Base-by-base conservation (phyloP, 768 basidiomycete genomes). In the Zangia roseola region DNA sequence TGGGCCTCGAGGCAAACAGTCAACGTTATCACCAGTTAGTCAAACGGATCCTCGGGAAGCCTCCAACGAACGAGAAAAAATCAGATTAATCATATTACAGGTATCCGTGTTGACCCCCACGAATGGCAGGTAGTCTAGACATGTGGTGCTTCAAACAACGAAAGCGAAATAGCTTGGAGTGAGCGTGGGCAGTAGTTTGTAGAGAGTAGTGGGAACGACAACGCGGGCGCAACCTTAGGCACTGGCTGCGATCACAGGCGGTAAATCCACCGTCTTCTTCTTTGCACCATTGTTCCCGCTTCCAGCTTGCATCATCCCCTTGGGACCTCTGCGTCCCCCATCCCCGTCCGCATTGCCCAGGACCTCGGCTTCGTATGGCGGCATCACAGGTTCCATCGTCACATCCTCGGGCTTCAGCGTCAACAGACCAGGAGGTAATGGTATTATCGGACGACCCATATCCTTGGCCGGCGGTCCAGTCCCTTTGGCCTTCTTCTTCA, bases 401-500 rank as follows among this genome's bases (percentile, higher is more conserved):
- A 57, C 45, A 14, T 64, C 57, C 10, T 55, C 56, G 3, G 54
- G 55, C 47, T 59, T 57, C 21, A 62, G 40, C 21, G 46, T 42
- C 21, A 64, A 40, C 33, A 65, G 20, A 8, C 55, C 52, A 12
- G 49, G n/a, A 0, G 56, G 61, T 40, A 61, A 45, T 25, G 65
- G 54, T n/a, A 52, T 21, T n/a, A 43, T 30, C 28, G 51, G 19
- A 28, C 47, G 47, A 23, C 59, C 16, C 49, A 41, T 49, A 47
- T 52, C 65, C 59, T 63, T 63, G 21, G 56, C 49, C 9, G 57
- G 58, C 23, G 46, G 58, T 54, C 48, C 61, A 28, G 45, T 53
- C 51, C 39, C 68, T 50, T 57, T 59, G 50, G 49, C 58, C 62
- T 80, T 82, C 77, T 88, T 91, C 79, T 90, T 91, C 64, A 79